These are phyloP conservation scores for Fonsecaea multimorphosa DNA, from an alignment of 2,329 filamentous ascomycete genomes.

Conservation along the genomic window DNA sequence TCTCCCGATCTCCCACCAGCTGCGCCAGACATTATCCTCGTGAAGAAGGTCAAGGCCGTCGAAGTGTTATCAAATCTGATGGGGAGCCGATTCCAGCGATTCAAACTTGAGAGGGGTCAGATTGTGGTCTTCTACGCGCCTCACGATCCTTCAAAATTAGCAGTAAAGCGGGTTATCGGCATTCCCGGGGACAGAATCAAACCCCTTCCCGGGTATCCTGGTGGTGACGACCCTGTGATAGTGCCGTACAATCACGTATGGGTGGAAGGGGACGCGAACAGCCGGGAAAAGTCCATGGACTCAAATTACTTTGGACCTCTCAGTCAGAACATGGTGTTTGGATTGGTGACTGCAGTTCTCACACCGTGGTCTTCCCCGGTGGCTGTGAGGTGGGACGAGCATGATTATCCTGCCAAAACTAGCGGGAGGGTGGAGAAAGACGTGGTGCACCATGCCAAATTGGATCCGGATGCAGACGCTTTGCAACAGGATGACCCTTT, in stretches of 20 bases:
- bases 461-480: conserved; percentile 31
- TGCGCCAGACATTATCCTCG: conserved; percentile 49
- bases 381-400: conserved; percentile 55
- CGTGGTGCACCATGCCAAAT: conserved; percentile 32
- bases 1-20: conserved; percentile 51
- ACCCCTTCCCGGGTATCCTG: conserved; percentile 67
- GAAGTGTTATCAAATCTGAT: background rate
- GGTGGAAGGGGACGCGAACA: conserved; percentile 87
- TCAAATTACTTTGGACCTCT: conserved; percentile 92
- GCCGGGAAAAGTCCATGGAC: conserved; percentile 72
- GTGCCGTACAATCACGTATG: conserved; percentile 88
- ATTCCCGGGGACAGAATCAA: conserved; percentile 78
- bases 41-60: conserved; percentile 27
- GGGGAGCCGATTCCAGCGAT: conserved; percentile 55
- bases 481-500: conserved; percentile 20
- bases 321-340: conserved; percentile 74
- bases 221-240: conserved; percentile 55
- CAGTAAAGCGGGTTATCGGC: conserved; percentile 83
- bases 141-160: conserved; percentile 50
- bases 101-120: conserved; percentile 71
- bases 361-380: conserved; percentile 62
- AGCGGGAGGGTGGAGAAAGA: conserved; percentile 39
- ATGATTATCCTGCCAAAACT: conserved; percentile 44
- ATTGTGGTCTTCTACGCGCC: conserved; percentile 67
- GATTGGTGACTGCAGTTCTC: conserved; percentile 74